Percentiles rank a stretch among this genome's conserved stretches.
These are phyloP conservation scores for Diophrys appendiculata DNA, from an alignment of 73 alveolate species.

Conservation along the genomic window DNA sequence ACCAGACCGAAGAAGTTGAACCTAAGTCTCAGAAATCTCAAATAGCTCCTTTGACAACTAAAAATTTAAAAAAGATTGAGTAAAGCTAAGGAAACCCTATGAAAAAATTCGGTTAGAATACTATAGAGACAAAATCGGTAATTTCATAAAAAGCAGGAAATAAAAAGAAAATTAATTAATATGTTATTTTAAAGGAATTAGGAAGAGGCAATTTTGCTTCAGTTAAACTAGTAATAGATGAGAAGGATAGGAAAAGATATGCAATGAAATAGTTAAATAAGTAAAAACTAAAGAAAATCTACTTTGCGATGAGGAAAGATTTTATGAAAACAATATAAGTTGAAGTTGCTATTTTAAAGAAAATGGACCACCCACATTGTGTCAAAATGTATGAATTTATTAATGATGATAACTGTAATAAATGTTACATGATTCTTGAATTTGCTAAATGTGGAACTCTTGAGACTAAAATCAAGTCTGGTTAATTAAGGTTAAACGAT, in stretches of 20 bases:
- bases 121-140: no score
- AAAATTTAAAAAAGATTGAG: no score
- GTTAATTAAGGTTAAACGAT: constrained; percentile 22
- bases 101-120: no score
- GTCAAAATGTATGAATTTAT: constrained; percentile 51
- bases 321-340: constrained; percentile 10
- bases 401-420: constrained; percentile 46
- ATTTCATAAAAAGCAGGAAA: neutral
- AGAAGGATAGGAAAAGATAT: neutral
- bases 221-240: constrained; percentile 4
- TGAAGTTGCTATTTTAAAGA: constrained; percentile 52
- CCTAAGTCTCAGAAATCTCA: no score
- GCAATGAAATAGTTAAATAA: constrained; percentile 15
- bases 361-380: constrained; percentile 53
- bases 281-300: neutral
- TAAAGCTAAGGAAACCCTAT: no score
- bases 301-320: neutral
- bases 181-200: neutral
- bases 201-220: constrained; percentile 9
- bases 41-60: no score
- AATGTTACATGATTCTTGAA: constrained; percentile 37
- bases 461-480: constrained; percentile 8
- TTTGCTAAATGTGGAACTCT: constrained; percentile 19
- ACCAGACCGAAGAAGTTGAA: no score
- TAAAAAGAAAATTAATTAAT: constrained; percentile 1